phyloP scores from a whole-genome alignment of 202 grass and related monocot genomes.

The Schoenoplectus tabernaemontani region DNA sequence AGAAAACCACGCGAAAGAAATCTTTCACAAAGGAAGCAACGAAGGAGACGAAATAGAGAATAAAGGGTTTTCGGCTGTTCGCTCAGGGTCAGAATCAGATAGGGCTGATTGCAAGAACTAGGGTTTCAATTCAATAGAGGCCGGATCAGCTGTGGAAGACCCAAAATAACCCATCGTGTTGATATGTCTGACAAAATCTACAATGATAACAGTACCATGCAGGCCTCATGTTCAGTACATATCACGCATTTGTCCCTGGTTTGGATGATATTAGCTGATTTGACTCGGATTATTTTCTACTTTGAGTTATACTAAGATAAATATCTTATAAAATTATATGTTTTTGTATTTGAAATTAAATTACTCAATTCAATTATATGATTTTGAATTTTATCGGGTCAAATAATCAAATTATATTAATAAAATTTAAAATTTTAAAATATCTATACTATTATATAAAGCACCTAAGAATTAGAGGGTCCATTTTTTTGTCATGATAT shows the following conservation, averaged over 20 bases:
- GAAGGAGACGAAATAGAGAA: neutral
- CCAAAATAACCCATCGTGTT: neutral
- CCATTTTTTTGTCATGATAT: too few species aligned
- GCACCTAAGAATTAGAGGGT: too few species aligned
- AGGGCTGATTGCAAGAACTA: conserved; percentile 7
- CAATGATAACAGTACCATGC: neutral
- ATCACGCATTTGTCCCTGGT: neutral
- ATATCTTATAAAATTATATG: too few species aligned
- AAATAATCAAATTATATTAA: too few species aligned
- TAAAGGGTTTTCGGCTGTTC: conserved; percentile 1
- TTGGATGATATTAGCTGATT: too few species aligned
- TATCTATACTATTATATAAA: too few species aligned
- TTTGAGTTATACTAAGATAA: too few species aligned
- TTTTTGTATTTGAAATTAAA: too few species aligned
- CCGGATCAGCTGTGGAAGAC: neutral
- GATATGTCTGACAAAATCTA: neutral
- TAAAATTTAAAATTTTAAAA: too few species aligned
- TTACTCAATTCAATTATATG: too few species aligned
- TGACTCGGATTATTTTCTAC: too few species aligned
- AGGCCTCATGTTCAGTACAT: neutral
- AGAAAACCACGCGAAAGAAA: neutral
- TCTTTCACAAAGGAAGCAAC: neutral
- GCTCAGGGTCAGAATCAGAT: neutral
- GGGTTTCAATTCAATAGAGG: neutral
- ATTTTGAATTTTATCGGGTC: too few species aligned